Base-by-base conservation (phyloP, 768 basidiomycete species). In the Calocera cornea region DNA sequence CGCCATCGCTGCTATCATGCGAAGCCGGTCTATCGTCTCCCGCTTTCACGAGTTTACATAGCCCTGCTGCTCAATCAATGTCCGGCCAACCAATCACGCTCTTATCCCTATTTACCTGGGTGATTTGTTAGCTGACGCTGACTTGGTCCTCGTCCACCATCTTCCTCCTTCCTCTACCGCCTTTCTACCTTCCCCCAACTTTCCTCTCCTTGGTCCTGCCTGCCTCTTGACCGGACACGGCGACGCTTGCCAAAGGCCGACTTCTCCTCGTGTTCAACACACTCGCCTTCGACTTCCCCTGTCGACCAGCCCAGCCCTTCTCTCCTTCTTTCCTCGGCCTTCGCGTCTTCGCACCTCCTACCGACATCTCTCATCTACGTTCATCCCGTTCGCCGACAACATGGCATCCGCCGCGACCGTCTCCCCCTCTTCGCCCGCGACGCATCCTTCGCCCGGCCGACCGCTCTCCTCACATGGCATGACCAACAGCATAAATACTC, bases 341-440 rank as follows among this genome's bases (percentile, higher is more conserved):
- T 60, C 54, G 54, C 54, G 22, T 33, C 31, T 27, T 60, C 54
- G 54, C 14, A 12, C 54, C 16, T 60, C 16, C 27, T 27, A 60
- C 31, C 31, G 14, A 29, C 54, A 10, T 16, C 31, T 19, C 31
- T 27, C 54, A 27, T 60, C 27, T 60, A 29, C 54, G 7, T 60
- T 60, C 54, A 60, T 16, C 54, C 54, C 10, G 2, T 10, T 29
- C 54, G 11, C 31, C 24, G 11, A 5, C 19, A 24, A 60, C 54
- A 60, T 60, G 54, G 54, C 54, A 60, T 60, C 54, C 31, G 54
- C 54, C 31, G 54, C 54, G 14, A 60, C 54, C 31, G 54, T 22
- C 16, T 60, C 27, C 31, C 54, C 54, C 31, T 7, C 54, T 33
- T 60, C 54, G 24, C 54, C 54, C 16, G 54, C 22, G 22, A 27